Percentiles rank a stretch among this genome's conserved stretches.
phyloP scores from a whole-genome alignment of 2,329 filamentous ascomycete species.

The Trichoderma sp. region DNA sequence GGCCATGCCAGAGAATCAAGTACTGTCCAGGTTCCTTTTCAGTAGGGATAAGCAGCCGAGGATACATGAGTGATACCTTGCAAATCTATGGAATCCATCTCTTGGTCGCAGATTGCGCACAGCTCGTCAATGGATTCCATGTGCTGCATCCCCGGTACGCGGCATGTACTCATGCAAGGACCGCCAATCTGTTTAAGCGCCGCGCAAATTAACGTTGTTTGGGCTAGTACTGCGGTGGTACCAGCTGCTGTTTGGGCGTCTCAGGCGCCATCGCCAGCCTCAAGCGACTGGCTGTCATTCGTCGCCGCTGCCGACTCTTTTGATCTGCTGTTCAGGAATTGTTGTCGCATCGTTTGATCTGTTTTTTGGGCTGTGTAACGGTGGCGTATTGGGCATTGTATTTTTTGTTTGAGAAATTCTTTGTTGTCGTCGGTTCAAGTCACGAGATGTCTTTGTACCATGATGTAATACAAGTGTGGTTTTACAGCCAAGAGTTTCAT shows the following conservation, averaged over 20 bases:
- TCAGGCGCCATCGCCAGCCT: neutral
- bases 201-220: neutral
- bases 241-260: neutral
- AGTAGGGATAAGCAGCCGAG: neutral
- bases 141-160: neutral
- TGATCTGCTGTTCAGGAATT: neutral
- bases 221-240: neutral
- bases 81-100: neutral
- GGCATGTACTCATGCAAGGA: neutral
- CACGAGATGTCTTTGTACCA: neutral
- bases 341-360: neutral
- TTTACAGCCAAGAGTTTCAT: neutral
- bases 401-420: neutral
- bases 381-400: neutral
- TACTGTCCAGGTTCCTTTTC: neutral
- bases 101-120: neutral
- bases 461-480: neutral
- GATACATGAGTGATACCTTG: neutral
- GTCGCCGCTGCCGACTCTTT: neutral
- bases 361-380: neutral
- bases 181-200: slow-evolving; percentile 7
- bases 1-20: neutral
- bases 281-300: slow-evolving; percentile 21
- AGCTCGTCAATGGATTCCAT: neutral
- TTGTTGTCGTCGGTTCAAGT: neutral